phyloP scores from a whole-genome alignment of 2,329 filamentous ascomycete genomes.

The Verruconis gallopava region DNA sequence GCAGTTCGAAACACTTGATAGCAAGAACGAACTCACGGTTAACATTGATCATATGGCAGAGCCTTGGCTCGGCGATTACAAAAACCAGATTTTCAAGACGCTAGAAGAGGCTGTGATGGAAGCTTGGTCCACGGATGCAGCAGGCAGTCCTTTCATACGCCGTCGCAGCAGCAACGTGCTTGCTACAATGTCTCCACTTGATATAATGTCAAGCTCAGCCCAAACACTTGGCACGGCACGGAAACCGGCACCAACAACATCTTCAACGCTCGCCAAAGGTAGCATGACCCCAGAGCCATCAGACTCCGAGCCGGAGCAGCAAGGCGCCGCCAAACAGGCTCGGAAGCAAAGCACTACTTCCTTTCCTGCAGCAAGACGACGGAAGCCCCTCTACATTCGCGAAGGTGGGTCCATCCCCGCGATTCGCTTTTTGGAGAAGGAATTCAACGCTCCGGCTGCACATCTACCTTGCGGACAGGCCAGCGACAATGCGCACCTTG shows the following conservation, averaged over 20 bases:
- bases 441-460: constrained; percentile 80
- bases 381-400: constrained; percentile 77
- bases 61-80: constrained; percentile 87
- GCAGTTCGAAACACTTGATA: constrained; percentile 62
- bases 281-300: constrained; percentile 21
- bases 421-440: constrained; percentile 88
- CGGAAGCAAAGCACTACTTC: background rate
- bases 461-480: constrained; percentile 91
- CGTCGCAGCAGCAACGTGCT: constrained; percentile 18
- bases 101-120: constrained; percentile 74
- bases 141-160: constrained; percentile 12
- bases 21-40: constrained; percentile 67
- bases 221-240: constrained; percentile 1
- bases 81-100: constrained; percentile 80
- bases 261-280: constrained; percentile 37
- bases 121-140: constrained; percentile 51
- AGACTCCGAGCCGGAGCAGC: background rate
- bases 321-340: background rate
- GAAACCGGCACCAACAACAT: constrained; percentile 36
- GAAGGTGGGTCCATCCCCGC: constrained; percentile 93
- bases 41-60: constrained; percentile 88
- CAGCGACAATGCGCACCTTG: constrained; percentile 84
- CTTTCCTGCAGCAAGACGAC: constrained; percentile 10
- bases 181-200: constrained; percentile 15
- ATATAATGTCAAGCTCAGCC: too few species aligned